phyloP scores from a whole-genome alignment of 2,329 filamentous ascomycete species.

The Hyphodiscus sp. region DNA sequence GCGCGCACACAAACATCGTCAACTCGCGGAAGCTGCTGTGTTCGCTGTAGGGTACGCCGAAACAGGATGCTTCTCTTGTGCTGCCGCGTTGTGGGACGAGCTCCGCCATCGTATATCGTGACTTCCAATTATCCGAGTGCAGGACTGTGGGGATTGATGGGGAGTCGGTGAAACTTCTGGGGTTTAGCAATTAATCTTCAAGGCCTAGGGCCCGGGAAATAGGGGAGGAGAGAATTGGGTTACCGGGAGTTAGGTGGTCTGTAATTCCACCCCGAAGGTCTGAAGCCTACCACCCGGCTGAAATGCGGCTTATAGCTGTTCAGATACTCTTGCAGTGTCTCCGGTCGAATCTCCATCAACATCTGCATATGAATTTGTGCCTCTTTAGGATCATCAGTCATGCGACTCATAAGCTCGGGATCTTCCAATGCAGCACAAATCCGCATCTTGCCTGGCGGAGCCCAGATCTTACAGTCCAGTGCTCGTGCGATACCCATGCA shows the following conservation, averaged over 20 bases:
- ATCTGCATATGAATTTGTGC: constrained; percentile 98
- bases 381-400: constrained; percentile 74
- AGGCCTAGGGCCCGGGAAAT: background rate
- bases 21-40: constrained; percentile 93
- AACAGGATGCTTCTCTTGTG: constrained; percentile 76
- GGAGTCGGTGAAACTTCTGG: constrained; percentile 45
- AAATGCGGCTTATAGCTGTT: constrained; percentile 75
- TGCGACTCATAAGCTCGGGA: constrained; percentile 65
- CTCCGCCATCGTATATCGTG: constrained; percentile 63
- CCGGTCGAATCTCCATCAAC: constrained; percentile 85
- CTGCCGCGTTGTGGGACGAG: constrained; percentile 78
- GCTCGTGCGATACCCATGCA: constrained; percentile 88
- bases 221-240: background rate
- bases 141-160: constrained; percentile 59
- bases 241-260: constrained; percentile 59
- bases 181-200: background rate
- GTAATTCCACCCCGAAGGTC: constrained; percentile 93
- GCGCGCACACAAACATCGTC: constrained; percentile 82
- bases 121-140: constrained; percentile 61
- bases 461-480: constrained; percentile 82
- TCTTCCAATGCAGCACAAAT: constrained; percentile 84
- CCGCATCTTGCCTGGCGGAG: constrained; percentile 72
- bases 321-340: constrained; percentile 87
- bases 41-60: constrained; percentile 92
- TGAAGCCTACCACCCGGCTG: constrained; percentile 79